These are phyloP conservation scores for Priceomyces medius DNA, from an alignment of 805 yeast species.

Conservation along the genomic window DNA sequence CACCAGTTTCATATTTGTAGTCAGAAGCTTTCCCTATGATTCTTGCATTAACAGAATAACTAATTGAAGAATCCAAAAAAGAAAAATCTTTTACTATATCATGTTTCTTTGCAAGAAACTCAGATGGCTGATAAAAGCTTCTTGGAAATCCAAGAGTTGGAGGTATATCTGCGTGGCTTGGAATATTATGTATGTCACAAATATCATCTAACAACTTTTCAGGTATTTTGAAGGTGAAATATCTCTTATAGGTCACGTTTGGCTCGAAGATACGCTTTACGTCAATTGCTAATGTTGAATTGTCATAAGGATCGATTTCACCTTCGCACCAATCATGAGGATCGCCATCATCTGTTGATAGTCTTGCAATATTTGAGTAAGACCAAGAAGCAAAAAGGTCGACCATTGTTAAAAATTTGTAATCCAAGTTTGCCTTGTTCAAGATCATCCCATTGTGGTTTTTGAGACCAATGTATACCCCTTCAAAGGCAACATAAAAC, in stretches of 20 bases:
- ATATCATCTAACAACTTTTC: slow-evolving; percentile 41
- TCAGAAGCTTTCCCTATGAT: slow-evolving; percentile 41
- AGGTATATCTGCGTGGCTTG: slow-evolving; percentile 35
- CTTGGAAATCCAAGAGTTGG: slow-evolving; percentile 37
- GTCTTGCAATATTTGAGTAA: slow-evolving; percentile 42
- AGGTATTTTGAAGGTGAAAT: slow-evolving; percentile 41
- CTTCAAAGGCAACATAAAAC: slow-evolving; percentile 46
- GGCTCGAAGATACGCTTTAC: slow-evolving; percentile 39
- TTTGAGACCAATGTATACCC: slow-evolving; percentile 28
- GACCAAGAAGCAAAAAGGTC: slow-evolving; percentile 47
- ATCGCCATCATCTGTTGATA: slow-evolving; percentile 38
- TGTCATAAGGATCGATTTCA: slow-evolving; percentile 42
- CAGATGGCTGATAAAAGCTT: slow-evolving; percentile 20
- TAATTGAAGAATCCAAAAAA: slow-evolving; percentile 34
- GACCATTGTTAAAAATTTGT: slow-evolving; percentile 42
- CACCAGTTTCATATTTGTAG: slow-evolving; percentile 20
- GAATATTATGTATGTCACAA: slow-evolving; percentile 35
- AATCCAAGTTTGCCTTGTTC: slow-evolving; percentile 26
- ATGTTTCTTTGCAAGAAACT: slow-evolving; percentile 22
- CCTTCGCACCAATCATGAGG: slow-evolving; percentile 48
- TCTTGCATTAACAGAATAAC: slow-evolving; percentile 39
- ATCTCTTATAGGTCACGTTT: slow-evolving; percentile 38
- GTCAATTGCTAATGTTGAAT: slow-evolving; percentile 33
- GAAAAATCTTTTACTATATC: slow-evolving; percentile 30
- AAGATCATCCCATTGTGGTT: slow-evolving; percentile 23